These are phyloP conservation scores for Apiospora aurea DNA, from an alignment of 2,329 filamentous ascomycete genomes.

Conservation along the genomic window DNA sequence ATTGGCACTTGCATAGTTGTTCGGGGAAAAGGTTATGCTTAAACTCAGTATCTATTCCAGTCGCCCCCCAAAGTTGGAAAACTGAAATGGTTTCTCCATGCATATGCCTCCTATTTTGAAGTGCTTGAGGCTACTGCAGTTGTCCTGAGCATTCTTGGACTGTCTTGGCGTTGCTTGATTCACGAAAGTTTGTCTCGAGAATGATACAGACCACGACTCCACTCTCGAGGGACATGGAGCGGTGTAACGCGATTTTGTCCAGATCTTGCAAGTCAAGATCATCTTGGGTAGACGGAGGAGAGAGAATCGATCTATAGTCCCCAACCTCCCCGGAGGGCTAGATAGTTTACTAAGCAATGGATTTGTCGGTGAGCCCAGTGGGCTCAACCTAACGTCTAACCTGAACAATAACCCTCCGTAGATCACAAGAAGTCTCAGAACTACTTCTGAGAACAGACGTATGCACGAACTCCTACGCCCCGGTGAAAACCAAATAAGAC, in stretches of 20 bases:
- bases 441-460: slow-evolving; percentile 23
- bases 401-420: slow-evolving; percentile 19
- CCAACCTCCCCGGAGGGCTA: not conserved
- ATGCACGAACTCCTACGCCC: slow-evolving; percentile 30
- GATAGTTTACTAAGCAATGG: slow-evolving; percentile 11
- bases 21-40: not conserved
- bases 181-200: slow-evolving; percentile 2
- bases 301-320: not conserved
- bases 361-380: slow-evolving; percentile 12
- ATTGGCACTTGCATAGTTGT: not conserved
- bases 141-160: not conserved
- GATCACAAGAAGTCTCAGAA: slow-evolving; percentile 25
- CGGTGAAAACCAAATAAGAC: slow-evolving; percentile 24
- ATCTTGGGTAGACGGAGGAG: slow-evolving; percentile 6
- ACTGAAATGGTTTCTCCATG: not conserved
- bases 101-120: not conserved
- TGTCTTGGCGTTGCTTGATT: not conserved
- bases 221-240: not conserved
- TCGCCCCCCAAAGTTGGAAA: not conserved
- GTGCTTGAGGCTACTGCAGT: not conserved
- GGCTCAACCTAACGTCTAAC: slow-evolving; percentile 26
- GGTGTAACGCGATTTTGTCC: not conserved
- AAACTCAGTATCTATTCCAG: not conserved
- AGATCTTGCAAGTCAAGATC: not conserved
- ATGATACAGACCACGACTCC: not conserved